These are phyloP conservation scores for Colletotrichum costaricense DNA, from an alignment of 2,329 filamentous ascomycete genomes.

Conservation along the genomic window DNA sequence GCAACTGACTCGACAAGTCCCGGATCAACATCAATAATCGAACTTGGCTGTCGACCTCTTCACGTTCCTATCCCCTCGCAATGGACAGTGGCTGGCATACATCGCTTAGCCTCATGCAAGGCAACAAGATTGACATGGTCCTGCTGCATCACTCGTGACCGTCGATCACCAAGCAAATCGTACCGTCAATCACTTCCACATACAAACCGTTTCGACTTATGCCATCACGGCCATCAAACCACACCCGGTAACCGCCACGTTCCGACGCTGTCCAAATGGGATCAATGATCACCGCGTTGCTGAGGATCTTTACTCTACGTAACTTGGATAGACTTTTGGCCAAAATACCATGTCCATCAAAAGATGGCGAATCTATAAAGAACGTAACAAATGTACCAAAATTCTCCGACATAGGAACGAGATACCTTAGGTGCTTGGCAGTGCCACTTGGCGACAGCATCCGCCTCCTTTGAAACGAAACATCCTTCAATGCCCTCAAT, in stretches of 20 bases:
- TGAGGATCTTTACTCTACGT: too few species aligned
- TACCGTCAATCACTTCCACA: background rate
- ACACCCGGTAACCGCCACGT: background rate
- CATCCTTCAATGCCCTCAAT: background rate
- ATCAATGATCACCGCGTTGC: background rate
- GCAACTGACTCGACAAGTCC: background rate
- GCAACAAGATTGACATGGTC: background rate
- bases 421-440: background rate
- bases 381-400: background rate
- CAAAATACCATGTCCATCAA: constrained; percentile 2
- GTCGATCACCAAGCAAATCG: background rate
- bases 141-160: background rate
- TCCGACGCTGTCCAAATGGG: background rate
- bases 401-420: background rate
- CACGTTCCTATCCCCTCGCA: background rate
- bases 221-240: background rate
- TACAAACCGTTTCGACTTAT: background rate
- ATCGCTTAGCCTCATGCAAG: background rate
- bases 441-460: background rate
- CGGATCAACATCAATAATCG: background rate
- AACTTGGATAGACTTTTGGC: background rate
- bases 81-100: background rate
- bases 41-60: background rate
- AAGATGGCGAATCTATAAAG: background rate
- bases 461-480: background rate